phyloP scores from a whole-genome alignment of 345 rosid species.

The Eucalyptus urophylla region DNA sequence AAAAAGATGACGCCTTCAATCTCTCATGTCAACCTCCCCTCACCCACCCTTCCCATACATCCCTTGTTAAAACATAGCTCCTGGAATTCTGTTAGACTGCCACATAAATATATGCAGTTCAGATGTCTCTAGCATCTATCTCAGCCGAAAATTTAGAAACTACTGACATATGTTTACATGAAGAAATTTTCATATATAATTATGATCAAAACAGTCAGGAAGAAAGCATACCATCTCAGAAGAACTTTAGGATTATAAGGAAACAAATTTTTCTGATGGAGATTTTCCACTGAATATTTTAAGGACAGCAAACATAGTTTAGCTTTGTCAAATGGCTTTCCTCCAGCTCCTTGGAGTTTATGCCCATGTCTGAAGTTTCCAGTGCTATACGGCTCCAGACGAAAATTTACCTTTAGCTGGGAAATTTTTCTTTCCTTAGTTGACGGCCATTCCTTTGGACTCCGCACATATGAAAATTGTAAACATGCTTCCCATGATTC shows the following conservation, averaged over 20 bases:
- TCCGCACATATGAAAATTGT: slow-evolving; percentile 17
- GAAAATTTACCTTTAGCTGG: neutral
- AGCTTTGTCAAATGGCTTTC: slow-evolving; percentile 30
- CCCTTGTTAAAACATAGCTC: neutral
- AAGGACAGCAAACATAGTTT: slow-evolving; percentile 69
- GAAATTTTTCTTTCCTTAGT: slow-evolving; percentile 38
- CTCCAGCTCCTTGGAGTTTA: neutral
- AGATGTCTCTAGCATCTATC: neutral
- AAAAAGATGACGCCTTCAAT: neutral
- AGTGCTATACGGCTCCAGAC: neutral
- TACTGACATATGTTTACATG: neutral
- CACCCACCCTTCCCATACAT: neutral
- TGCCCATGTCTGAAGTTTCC: neutral
- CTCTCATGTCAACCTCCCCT: neutral
- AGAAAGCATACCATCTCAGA: slow-evolving; percentile 46
- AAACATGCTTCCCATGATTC: slow-evolving; percentile 49
- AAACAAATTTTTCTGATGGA: slow-evolving; percentile 55
- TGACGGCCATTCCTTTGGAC: slow-evolving; percentile 7
- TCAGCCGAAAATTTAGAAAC: neutral
- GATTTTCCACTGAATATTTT: slow-evolving; percentile 47
- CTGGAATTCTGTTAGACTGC: slow-evolving; percentile 2
- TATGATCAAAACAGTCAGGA: neutral
- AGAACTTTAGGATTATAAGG: slow-evolving; percentile 74
- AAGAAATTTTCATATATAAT: neutral
- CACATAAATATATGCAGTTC: neutral